Conservation (phyloP, 371 early-diverging fungal genomes). For the Mucor irregularis region DNA sequence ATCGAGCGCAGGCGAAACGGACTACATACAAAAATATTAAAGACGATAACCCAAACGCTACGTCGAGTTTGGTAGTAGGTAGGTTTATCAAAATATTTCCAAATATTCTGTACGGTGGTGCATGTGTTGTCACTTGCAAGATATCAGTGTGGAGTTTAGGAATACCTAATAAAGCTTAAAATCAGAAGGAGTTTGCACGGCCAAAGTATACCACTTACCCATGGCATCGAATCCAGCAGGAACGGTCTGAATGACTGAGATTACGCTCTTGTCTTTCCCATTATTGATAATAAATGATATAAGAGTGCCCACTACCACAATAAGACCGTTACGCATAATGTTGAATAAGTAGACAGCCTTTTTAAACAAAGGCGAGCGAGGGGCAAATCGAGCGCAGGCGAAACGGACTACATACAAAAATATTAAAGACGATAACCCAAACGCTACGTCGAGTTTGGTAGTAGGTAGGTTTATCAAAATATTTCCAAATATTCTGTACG, state of each 20-base stretch:
- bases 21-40: constrained; percentile 43
- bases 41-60: constrained; percentile 47
- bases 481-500: constrained; percentile 53
- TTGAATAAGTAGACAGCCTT: constrained; percentile 42
- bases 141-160: no score
- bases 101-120: constrained; percentile 52
- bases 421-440: constrained; percentile 47
- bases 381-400: constrained; percentile 28
- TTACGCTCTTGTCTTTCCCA: constrained; percentile 21
- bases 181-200: no score
- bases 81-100: constrained; percentile 44
- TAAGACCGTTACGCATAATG: constrained; percentile 47
- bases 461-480: constrained; percentile 37
- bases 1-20: constrained; percentile 31
- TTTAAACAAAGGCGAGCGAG: constrained; percentile 25
- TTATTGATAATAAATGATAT: constrained; percentile 38
- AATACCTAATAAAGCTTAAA: no score
- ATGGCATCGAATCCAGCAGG: constrained; percentile 70
- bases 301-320: constrained; percentile 44
- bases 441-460: constrained; percentile 47
- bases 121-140: constrained; percentile 54
- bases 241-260: constrained; percentile 61
- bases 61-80: constrained; percentile 41
- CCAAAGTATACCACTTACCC: no score
- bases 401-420: constrained; percentile 41